Evolutionary conservation across 805 yeast species (phyloP).

Genomic region (Kregervanrija delftensis): DNA sequence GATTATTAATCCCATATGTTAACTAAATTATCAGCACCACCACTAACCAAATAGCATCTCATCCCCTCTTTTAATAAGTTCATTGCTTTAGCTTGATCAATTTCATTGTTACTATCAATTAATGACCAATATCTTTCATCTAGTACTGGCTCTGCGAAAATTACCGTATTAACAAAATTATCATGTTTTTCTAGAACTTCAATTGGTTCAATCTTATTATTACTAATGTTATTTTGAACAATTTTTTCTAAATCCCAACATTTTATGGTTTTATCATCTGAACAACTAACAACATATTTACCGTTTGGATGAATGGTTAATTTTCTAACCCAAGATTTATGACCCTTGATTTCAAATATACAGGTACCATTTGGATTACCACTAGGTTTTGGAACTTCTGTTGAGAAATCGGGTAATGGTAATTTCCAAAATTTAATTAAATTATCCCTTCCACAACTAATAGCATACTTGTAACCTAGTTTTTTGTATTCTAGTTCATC

Average conservation of each 20-base stretch:
- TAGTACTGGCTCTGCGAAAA: constrained; percentile 44
- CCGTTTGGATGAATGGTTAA: constrained; percentile 72
- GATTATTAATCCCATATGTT: constrained; percentile 40
- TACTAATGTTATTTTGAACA: constrained; percentile 19
- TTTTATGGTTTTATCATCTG: constrained; percentile 73
- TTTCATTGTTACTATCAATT: constrained; percentile 16
- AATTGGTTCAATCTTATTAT: constrained; percentile 20
- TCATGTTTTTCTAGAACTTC: constrained; percentile 51
- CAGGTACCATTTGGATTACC: constrained; percentile 55
- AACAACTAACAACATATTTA: constrained; percentile 55
- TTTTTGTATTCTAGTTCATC: constrained; percentile 22
- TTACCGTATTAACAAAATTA: constrained; percentile 66
- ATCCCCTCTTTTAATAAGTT: constrained; percentile 36
- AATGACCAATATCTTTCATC: constrained; percentile 9
- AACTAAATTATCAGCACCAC: constrained; percentile 52
- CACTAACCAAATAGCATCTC: constrained; percentile 59
- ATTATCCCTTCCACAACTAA: constrained; percentile 77
- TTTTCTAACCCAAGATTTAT: constrained; percentile 80
- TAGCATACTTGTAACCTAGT: constrained; percentile 64
- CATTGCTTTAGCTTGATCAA: constrained; percentile 22
- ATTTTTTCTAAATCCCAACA: constrained; percentile 62
- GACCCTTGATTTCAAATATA: constrained; percentile 58
- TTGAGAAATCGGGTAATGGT: constrained; percentile 52
- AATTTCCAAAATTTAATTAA: constrained; percentile 67
- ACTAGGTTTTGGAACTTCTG: constrained; percentile 33